These are phyloP conservation scores for Pouteria campechiana DNA, from an alignment of 179 eudicot species.

Conservation along the genomic window DNA sequence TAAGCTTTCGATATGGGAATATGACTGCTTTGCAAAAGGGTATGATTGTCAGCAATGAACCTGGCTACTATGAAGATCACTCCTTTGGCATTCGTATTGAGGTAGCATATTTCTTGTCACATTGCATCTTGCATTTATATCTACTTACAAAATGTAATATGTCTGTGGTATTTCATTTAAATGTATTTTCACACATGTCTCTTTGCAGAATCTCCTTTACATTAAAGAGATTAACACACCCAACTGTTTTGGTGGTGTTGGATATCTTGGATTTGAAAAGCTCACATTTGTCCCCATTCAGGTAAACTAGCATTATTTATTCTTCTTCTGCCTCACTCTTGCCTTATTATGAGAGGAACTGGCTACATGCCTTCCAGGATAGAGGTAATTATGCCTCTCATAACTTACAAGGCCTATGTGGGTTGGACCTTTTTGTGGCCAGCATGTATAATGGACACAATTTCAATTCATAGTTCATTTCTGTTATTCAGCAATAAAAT, in stretches of 20 bases:
- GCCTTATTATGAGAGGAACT: background rate
- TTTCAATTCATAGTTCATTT: too few species aligned
- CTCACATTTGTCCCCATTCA: conserved; percentile 94
- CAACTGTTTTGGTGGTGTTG: conserved; percentile 79
- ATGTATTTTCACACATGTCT: conserved; percentile 6
- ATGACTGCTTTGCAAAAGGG: conserved; percentile 77
- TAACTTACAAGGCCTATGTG: too few species aligned
- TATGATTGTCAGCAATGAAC: conserved; percentile 98
- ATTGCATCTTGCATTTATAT: background rate
- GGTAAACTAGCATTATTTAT: conserved; percentile 25
- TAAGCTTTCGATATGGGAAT: conserved; percentile 87
- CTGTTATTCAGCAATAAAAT: too few species aligned
- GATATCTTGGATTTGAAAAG: conserved; percentile 79
- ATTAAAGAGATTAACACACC: conserved; percentile 76
- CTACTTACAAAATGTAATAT: background rate
- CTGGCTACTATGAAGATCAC: conserved; percentile 96
- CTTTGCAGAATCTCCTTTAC: conserved; percentile 87
- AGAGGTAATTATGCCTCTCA: too few species aligned
- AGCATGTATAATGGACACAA: too few species aligned
- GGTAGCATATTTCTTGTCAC: conserved; percentile 22
- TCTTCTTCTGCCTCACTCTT: background rate
- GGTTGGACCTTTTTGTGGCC: too few species aligned
- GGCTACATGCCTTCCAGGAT: too few species aligned
- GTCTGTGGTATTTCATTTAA: background rate
- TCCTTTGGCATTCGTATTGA: conserved; percentile 93